These are phyloP conservation scores for Fusarium longipes DNA, from an alignment of 2,329 filamentous ascomycete genomes.

Conservation along the genomic window DNA sequence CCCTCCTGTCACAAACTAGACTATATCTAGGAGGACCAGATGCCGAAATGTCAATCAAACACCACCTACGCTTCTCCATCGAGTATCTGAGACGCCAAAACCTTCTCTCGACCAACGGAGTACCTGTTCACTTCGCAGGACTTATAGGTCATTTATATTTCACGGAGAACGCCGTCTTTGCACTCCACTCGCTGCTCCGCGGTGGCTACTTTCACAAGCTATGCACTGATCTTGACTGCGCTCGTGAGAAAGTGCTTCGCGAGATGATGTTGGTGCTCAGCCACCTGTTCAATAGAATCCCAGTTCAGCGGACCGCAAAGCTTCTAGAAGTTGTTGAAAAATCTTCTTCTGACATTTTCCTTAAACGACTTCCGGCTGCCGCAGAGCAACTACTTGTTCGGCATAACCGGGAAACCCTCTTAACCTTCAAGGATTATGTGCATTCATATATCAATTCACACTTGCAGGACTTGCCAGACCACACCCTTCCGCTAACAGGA, in stretches of 20 bases:
- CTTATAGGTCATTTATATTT: slow-evolving; percentile 79
- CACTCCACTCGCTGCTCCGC: slow-evolving; percentile 79
- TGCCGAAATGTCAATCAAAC: slow-evolving; percentile 75
- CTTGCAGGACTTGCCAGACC: slow-evolving; percentile 61
- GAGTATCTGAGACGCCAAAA: slow-evolving; percentile 79
- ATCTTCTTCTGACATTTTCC: slow-evolving; percentile 72
- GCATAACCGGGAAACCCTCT: slow-evolving; percentile 74
- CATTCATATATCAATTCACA: slow-evolving; percentile 75
- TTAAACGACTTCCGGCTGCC: slow-evolving; percentile 70
- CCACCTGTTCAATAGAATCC: slow-evolving; percentile 74
- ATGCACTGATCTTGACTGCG: slow-evolving; percentile 67
- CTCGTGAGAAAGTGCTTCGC: slow-evolving; percentile 62
- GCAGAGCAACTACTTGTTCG: slow-evolving; percentile 66
- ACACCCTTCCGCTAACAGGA: slow-evolving; percentile 68
- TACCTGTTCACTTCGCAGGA: slow-evolving; percentile 77
- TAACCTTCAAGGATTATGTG: slow-evolving; percentile 76
- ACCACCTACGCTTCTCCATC: slow-evolving; percentile 83
- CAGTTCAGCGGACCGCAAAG: slow-evolving; percentile 57
- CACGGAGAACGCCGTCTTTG: slow-evolving; percentile 79
- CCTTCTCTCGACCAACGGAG: slow-evolving; percentile 70
- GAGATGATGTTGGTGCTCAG: slow-evolving; percentile 75
- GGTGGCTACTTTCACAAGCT: slow-evolving; percentile 75
- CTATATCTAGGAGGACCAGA: slow-evolving; percentile 77
- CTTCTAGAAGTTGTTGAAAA: slow-evolving; percentile 62
- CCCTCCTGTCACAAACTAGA: slow-evolving; percentile 75